Conservation (phyloP, 306 rosid species). For the Corylus americana region DNA sequence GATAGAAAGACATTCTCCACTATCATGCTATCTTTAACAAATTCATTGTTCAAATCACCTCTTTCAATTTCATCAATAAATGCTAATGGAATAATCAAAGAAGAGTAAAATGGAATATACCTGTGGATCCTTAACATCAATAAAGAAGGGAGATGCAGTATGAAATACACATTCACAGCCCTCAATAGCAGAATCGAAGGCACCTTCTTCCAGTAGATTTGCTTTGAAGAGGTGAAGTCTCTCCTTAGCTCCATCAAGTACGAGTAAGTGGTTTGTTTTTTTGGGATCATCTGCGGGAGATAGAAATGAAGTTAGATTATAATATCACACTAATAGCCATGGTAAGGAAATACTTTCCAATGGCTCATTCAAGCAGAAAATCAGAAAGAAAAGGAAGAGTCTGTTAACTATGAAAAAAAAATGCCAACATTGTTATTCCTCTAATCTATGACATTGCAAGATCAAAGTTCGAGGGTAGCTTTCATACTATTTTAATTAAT, state of each 20-base stretch:
- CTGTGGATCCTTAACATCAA: conserved; percentile 38
- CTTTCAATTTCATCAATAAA: background rate
- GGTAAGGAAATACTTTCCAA: background rate
- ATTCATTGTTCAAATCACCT: background rate
- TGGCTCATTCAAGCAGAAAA: background rate
- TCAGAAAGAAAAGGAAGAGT: background rate
- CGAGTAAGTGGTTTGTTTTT: conserved; percentile 34
- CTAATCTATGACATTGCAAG: background rate
- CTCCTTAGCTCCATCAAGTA: conserved; percentile 46
- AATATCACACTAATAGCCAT: background rate
- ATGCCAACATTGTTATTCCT: background rate
- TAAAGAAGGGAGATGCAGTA: conserved; percentile 42
- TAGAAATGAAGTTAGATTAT: background rate
- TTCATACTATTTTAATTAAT: no score
- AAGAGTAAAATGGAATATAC: conserved; percentile 16
- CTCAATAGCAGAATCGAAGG: conserved; percentile 39
- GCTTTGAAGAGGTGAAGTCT: conserved; percentile 46
- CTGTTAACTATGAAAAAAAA: background rate
- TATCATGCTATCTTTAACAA: background rate
- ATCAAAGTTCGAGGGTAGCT: no score
- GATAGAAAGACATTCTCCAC: background rate
- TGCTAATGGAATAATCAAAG: background rate
- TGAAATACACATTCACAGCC: conserved; percentile 46
- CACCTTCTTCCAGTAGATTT: conserved; percentile 41
- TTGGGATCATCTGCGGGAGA: conserved; percentile 29